These are phyloP conservation scores for Rhytidiadelphus loreus DNA, from an alignment of 225 moss, liverwort and hornwort genomes.

Conservation along the genomic window DNA sequence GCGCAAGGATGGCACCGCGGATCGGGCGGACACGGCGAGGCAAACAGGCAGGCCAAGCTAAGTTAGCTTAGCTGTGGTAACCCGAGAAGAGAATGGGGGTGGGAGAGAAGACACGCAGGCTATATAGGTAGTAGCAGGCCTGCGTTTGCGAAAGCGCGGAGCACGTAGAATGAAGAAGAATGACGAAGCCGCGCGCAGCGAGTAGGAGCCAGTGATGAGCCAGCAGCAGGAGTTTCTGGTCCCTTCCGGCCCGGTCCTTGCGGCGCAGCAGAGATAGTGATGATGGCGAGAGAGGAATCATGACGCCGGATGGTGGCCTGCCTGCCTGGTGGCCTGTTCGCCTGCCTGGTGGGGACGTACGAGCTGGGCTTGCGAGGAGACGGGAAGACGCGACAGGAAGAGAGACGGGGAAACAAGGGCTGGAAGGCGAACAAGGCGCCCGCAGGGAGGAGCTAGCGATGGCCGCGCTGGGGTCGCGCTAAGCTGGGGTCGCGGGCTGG, in stretches of 20 bases:
- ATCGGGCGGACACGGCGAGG: neutral
- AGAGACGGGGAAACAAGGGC: neutral
- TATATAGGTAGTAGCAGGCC: neutral
- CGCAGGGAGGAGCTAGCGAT: neutral
- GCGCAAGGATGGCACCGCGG: neutral
- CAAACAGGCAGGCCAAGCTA: neutral
- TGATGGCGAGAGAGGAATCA: neutral
- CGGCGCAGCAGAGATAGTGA: neutral
- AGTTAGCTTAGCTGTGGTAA: neutral
- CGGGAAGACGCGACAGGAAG: neutral
- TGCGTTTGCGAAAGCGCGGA: neutral
- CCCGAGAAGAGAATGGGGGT: neutral
- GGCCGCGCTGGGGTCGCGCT: neutral
- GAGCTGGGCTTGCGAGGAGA: neutral
- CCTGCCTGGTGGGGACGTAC: neutral
- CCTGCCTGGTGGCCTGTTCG: neutral
- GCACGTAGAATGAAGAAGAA: neutral
- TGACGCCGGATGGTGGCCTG: neutral
- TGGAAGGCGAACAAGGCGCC: neutral
- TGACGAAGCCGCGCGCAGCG: neutral
- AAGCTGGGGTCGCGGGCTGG: neutral
- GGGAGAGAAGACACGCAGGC: neutral
- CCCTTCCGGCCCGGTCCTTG: neutral
- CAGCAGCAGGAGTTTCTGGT: neutral
- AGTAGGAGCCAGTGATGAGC: neutral